phyloP scores from a whole-genome alignment of 768 basidiomycete genomes.

The Dioszegia crocea region DNA sequence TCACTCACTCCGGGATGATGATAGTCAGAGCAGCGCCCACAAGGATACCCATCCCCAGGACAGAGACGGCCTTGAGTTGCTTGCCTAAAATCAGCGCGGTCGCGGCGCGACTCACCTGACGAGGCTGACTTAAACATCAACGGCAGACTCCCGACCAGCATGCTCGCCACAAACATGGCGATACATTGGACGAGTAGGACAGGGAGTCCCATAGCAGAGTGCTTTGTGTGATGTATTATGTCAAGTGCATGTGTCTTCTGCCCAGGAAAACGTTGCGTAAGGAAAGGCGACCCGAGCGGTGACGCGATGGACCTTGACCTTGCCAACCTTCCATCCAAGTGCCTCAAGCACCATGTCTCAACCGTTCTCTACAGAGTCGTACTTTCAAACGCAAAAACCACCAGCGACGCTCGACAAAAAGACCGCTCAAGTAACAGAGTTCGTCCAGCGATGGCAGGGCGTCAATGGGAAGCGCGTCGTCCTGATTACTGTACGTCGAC shows the following conservation, averaged over 20 bases:
- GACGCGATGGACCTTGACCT: not conserved
- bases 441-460: slow-evolving; percentile 63
- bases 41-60: slow-evolving; percentile 74
- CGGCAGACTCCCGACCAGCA: slow-evolving; percentile 69
- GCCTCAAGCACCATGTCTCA: slow-evolving; percentile 10
- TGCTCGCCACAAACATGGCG: slow-evolving; percentile 52
- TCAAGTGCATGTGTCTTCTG: too few relatives aligned
- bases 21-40: slow-evolving; percentile 85
- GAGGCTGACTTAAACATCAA: slow-evolving; percentile 59
- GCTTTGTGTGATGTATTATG: too few relatives aligned
- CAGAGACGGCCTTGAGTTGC: slow-evolving; percentile 56
- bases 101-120: slow-evolving; percentile 30
- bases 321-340: too few relatives aligned
- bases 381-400: slow-evolving; percentile 81
- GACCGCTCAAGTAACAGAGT: slow-evolving; percentile 62
- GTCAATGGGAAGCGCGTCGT: slow-evolving; percentile 71
- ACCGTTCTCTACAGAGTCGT: slow-evolving; percentile 75
- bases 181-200: slow-evolving; percentile 46
- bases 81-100: slow-evolving; percentile 46
- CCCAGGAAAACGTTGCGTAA: too few relatives aligned
- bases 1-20: slow-evolving; percentile 84
- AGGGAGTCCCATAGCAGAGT: slow-evolving; percentile 40
- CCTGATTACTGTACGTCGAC: slow-evolving; percentile 74
- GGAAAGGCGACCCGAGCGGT: not conserved
- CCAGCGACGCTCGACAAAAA: slow-evolving; percentile 70